Percentiles rank a stretch among this genome's conserved stretches.
phyloP scores from a whole-genome alignment of 352 stramenopile genomes.

The Pythium guiyangense region DNA sequence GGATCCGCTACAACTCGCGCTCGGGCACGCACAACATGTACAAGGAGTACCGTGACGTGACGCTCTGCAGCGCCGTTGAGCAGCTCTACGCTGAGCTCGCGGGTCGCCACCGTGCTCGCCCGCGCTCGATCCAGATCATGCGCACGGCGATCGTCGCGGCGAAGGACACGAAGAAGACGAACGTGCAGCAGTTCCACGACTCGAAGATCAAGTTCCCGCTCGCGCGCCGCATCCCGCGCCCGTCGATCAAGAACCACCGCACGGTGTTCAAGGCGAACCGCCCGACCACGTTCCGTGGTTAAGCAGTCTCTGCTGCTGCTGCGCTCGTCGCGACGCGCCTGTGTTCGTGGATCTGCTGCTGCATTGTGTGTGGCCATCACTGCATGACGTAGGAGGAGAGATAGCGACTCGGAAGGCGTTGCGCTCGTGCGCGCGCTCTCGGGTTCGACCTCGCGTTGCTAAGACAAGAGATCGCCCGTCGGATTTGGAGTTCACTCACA shows the following conservation, averaged over 20 bases:
- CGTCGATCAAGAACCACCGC: slow-evolving; percentile 94
- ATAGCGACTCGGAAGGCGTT: not conserved
- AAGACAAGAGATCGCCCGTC: slow-evolving; percentile 7
- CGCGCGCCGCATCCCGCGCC: slow-evolving; percentile 93
- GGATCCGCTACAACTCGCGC: slow-evolving; percentile 99
- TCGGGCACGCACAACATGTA: slow-evolving; percentile 99
- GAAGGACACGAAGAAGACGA: slow-evolving; percentile 95
- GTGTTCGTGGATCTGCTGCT: not conserved
- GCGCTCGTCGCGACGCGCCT: not conserved
- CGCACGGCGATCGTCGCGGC: slow-evolving; percentile 93
- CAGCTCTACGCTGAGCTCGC: slow-evolving; percentile 99
- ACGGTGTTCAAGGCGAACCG: slow-evolving; percentile 95
- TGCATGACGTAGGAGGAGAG: not conserved
- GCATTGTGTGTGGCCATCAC: not conserved
- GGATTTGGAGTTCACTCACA: slow-evolving; percentile 9
- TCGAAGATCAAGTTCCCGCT: slow-evolving; percentile 98
- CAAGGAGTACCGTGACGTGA: slow-evolving; percentile 99
- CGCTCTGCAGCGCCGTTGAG: slow-evolving; percentile 96
- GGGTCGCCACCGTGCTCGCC: slow-evolving; percentile 95
- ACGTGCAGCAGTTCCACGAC: slow-evolving; percentile 97
- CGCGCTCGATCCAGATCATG: slow-evolving; percentile 99
- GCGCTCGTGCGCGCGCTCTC: not conserved
- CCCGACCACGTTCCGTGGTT: slow-evolving; percentile 98
- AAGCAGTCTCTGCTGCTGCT: slow-evolving; percentile 40
- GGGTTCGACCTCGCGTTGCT: not conserved